Conservation (phyloP, 164 flowering plant genomes). For the Tinospora cordifolia region DNA sequence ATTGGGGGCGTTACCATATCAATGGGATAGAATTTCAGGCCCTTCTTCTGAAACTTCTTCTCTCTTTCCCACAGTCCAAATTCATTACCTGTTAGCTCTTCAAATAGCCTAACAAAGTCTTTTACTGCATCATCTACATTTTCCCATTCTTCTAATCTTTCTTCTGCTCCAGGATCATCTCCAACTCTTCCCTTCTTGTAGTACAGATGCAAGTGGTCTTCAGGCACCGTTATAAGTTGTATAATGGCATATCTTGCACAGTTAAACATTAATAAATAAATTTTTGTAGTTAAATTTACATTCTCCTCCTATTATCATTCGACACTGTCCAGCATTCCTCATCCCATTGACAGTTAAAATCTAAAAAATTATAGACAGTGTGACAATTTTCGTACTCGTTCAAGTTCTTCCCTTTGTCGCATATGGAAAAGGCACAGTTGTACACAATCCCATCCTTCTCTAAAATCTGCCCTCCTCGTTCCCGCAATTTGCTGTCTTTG, state of each 20-base stretch:
- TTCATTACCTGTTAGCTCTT: conserved; percentile 68
- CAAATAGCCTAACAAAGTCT: conserved; percentile 57
- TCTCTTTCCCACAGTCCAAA: conserved; percentile 85
- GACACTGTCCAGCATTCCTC: no score
- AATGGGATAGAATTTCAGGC: conserved; percentile 45
- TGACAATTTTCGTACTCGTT: conserved; percentile 38
- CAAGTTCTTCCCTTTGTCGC: conserved; percentile 43
- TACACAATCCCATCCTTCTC: conserved; percentile 78
- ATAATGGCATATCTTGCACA: conserved; percentile 50
- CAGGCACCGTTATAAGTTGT: conserved; percentile 63
- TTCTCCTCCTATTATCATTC: not conserved
- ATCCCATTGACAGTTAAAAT: not conserved
- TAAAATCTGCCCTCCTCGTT: conserved; percentile 58
- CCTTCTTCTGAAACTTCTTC: conserved; percentile 59
- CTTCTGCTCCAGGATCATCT: conserved; percentile 55
- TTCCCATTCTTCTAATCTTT: conserved; percentile 55
- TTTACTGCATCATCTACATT: conserved; percentile 34
- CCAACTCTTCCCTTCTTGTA: conserved; percentile 61
- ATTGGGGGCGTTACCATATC: conserved; percentile 47
- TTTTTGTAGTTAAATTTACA: not conserved
- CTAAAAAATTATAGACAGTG: no score
- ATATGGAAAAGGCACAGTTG: conserved; percentile 61
- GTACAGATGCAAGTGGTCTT: conserved; percentile 46
- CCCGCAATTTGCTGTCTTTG: conserved; percentile 56
- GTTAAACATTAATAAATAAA: not conserved